These are phyloP conservation scores for Truncatella angustata DNA, from an alignment of 2,329 filamentous ascomycete species.

Conservation along the genomic window DNA sequence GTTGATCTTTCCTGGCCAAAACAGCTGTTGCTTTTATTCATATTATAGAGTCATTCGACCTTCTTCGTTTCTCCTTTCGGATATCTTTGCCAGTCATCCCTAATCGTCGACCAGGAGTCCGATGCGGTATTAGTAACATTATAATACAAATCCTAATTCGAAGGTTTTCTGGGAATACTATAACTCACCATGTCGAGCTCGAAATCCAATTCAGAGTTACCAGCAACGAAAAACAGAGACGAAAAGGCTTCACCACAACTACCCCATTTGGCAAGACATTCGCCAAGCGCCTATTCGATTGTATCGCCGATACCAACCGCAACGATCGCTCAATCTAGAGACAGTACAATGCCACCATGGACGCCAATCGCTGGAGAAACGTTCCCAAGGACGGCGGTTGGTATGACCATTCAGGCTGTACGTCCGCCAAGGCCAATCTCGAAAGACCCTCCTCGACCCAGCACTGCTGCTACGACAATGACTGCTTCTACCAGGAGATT, in stretches of 20 bases:
- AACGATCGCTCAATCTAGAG: constrained; percentile 12
- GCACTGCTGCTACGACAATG: constrained; percentile 32
- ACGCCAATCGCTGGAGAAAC: constrained; percentile 1
- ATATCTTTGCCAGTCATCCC: background rate
- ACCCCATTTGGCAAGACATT: constrained; percentile 16
- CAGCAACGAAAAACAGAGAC: background rate
- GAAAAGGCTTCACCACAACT: constrained; percentile 25
- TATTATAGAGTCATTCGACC: no score
- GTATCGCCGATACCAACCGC: constrained; percentile 11
- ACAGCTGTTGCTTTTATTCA: constrained; percentile 17
- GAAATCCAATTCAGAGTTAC: background rate
- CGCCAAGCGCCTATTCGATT: background rate
- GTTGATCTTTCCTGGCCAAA: constrained; percentile 29
- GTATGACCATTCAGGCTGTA: constrained; percentile 9
- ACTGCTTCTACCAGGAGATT: constrained; percentile 33
- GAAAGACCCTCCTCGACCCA: constrained; percentile 22
- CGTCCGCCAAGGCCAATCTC: constrained; percentile 17
- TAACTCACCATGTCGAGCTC: background rate
- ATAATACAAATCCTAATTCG: background rate
- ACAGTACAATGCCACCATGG: constrained; percentile 1
- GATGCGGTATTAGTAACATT: background rate
- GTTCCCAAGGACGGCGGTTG: constrained; percentile 12
- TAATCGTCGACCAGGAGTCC: background rate
- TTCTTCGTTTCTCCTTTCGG: background rate
- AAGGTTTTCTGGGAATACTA: background rate